phyloP scores from a whole-genome alignment of 2,329 filamentous ascomycete genomes.

The Diplodia sapinea region DNA sequence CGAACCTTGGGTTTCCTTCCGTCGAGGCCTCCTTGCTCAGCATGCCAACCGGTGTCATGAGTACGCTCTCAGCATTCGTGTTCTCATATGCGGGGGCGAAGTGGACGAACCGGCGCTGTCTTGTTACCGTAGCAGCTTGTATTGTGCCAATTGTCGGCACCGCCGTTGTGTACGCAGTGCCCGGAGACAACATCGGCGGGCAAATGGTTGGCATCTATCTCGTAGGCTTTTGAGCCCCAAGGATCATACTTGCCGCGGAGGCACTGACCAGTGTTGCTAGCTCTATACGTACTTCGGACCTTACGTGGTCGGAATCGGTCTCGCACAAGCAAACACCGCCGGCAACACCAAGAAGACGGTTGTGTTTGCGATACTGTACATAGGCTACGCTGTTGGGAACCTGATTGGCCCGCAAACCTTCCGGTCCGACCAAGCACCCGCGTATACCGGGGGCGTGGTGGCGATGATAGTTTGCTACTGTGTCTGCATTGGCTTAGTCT shows the following conservation, averaged over 20 bases:
- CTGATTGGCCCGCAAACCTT: conserved; percentile 54
- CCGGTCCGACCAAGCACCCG: conserved; percentile 48
- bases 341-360: conserved; percentile 52
- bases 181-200: conserved; percentile 44
- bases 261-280: neutral
- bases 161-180: conserved; percentile 41
- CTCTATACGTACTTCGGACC: conserved; percentile 51
- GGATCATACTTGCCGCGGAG: no score
- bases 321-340: conserved; percentile 44
- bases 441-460: conserved; percentile 42
- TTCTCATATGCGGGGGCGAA: conserved; percentile 43
- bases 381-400: conserved; percentile 51
- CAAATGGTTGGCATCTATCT: conserved; percentile 52
- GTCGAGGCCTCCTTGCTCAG: conserved; percentile 47
- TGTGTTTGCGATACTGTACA: conserved; percentile 48
- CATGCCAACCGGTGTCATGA: conserved; percentile 47
- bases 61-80: conserved; percentile 41
- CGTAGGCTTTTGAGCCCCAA: neutral
- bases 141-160: conserved; percentile 43
- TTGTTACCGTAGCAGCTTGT: conserved; percentile 42
- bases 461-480: conserved; percentile 29
- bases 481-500: conserved; percentile 27
- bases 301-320: conserved; percentile 41
- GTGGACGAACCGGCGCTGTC: conserved; percentile 40
- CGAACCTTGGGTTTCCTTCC: conserved; percentile 46